Conservation (phyloP, 768 basidiomycete species). For the Tylopilus cervinicoccineus region DNA sequence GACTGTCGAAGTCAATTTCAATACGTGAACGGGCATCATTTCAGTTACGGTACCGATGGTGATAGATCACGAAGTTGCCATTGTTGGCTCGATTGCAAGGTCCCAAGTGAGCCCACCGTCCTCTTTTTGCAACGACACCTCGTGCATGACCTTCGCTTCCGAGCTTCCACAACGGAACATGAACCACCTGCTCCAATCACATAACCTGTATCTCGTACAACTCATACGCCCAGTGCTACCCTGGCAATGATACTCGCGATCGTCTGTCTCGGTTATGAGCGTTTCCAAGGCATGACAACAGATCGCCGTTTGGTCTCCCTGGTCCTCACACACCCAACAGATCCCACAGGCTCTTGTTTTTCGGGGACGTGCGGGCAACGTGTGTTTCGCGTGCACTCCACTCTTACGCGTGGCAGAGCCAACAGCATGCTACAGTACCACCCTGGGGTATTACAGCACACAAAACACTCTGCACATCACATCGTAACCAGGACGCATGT, state of each 20-base stretch:
- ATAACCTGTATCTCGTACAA: constrained; percentile 8
- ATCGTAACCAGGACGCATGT: constrained; percentile 19
- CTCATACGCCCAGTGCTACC: not conserved
- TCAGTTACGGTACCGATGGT: constrained; percentile 29
- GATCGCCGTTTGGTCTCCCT: not conserved
- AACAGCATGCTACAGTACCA: constrained; percentile 5
- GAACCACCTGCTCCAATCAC: constrained; percentile 18
- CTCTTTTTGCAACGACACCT: constrained; percentile 19
- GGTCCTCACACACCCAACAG: not conserved
- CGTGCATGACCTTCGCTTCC: constrained; percentile 23
- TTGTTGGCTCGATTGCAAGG: constrained; percentile 14
- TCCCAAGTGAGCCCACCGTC: not conserved
- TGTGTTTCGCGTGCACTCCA: constrained; percentile 13
- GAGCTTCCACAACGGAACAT: constrained; percentile 25
- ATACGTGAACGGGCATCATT: constrained; percentile 29
- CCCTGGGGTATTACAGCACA: constrained; percentile 17
- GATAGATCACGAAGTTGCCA: constrained; percentile 22
- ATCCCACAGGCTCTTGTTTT: not conserved
- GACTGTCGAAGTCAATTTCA: constrained; percentile 19
- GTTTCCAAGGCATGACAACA: constrained; percentile 3
- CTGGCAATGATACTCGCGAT: not conserved
- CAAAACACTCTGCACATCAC: constrained; percentile 10
- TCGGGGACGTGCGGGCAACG: constrained; percentile 11
- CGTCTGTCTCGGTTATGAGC: constrained; percentile 6
- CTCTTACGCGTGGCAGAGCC: constrained; percentile 7